A percentile compares a stretch with the other conserved stretches of the same genome.
These are phyloP conservation scores for Ampelomyces quisqualis DNA, from an alignment of 2,329 filamentous ascomycete species.

Conservation along the genomic window DNA sequence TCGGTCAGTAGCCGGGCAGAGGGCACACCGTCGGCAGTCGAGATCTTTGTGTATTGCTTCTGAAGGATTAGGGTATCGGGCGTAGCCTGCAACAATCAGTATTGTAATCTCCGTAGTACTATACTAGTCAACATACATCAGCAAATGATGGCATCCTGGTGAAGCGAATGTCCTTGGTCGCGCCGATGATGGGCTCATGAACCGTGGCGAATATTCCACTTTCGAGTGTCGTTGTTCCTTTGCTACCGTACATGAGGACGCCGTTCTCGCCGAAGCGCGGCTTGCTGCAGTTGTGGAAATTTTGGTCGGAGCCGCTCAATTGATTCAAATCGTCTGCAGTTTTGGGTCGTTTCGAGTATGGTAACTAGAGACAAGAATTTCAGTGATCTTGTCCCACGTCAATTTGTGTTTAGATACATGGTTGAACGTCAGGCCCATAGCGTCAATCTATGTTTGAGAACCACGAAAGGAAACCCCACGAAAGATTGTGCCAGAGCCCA, in stretches of 20 bases:
- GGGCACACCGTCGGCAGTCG: conserved; percentile 57
- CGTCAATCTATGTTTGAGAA: conserved; percentile 37
- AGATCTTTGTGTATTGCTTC: conserved; percentile 53
- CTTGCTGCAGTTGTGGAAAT: conserved; percentile 72
- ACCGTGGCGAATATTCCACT: conserved; percentile 57
- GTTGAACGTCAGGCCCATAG: conserved; percentile 28
- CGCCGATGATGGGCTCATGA: conserved; percentile 61
- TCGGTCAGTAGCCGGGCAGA: conserved; percentile 53
- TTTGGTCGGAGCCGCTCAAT: conserved; percentile 64
- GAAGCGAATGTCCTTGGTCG: conserved; percentile 64
- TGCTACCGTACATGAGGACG: conserved; percentile 65
- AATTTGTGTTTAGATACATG: conserved; percentile 50
- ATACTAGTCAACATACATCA: conserved; percentile 32
- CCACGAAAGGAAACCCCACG: conserved; percentile 38
- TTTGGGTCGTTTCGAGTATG: conserved; percentile 78
- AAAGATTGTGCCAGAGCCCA: conserved; percentile 45
- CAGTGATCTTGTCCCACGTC: conserved; percentile 42
- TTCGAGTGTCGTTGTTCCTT: conserved; percentile 46
- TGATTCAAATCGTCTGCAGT: conserved; percentile 63
- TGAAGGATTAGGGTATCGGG: conserved; percentile 59
- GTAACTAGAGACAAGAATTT: conserved; percentile 65
- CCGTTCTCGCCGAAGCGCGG: conserved; percentile 78
- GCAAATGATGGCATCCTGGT: conserved; percentile 58
- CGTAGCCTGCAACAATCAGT: conserved; percentile 50
- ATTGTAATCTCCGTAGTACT: conserved; percentile 3